Percentiles rank a stretch among this genome's conserved stretches.
Conservation (phyloP, 805 yeast species). For the Candida montana region DNA sequence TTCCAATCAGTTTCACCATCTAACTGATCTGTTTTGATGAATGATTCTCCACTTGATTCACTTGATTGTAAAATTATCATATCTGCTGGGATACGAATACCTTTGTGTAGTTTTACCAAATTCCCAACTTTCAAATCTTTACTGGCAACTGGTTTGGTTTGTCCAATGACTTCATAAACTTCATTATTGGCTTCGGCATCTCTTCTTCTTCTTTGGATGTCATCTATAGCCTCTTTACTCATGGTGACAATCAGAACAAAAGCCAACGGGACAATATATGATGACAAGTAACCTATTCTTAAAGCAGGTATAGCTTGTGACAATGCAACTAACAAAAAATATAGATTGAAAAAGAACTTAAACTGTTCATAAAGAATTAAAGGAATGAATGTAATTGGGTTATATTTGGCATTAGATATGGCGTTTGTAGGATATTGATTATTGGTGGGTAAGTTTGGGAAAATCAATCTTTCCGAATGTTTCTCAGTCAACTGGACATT, state of each 20-base stretch:
- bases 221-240: conserved; percentile 95
- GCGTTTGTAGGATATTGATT: conserved; percentile 59
- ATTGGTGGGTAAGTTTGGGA: conserved; percentile 38
- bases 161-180: conserved; percentile 62
- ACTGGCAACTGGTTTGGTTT: conserved; percentile 40
- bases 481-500: conserved; percentile 25
- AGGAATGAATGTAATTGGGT: conserved; percentile 83
- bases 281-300: conserved; percentile 87
- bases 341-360: conserved; percentile 91
- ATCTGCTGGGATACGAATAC: conserved; percentile 90
- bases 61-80: conserved; percentile 78
- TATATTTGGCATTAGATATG: conserved; percentile 90
- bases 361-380: conserved; percentile 89
- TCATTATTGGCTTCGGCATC: conserved; percentile 88
- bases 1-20: conserved; percentile 99
- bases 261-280: conserved; percentile 90
- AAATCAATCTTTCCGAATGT: conserved; percentile 35
- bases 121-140: conserved; percentile 81
- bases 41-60: conserved; percentile 79
- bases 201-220: conserved; percentile 81
- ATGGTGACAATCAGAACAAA: conserved; percentile 90
- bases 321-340: conserved; percentile 87
- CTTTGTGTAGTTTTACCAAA: conserved; percentile 71
- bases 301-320: conserved; percentile 88
- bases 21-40: conserved; percentile 93